A percentile compares a stretch with the other conserved stretches of the same genome.
phyloP scores from a whole-genome alignment of 1,284 basidiomycete species.

The Fistulinella cinereoalba region DNA sequence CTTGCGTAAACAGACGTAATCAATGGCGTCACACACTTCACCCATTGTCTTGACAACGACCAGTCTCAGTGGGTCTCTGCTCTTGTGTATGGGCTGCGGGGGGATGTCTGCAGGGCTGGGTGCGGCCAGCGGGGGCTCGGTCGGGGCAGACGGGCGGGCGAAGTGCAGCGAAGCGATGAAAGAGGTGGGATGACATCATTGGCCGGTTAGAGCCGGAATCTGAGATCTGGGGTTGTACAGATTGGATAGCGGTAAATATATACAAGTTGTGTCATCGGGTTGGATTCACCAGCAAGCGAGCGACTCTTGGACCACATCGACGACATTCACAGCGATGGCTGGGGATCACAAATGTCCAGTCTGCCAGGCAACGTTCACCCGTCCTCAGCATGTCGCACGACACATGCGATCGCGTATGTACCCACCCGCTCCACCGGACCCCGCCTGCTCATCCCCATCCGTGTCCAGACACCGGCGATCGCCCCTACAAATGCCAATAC shows the following conservation, averaged over 20 bases:
- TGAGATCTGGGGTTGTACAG: constrained; percentile 34
- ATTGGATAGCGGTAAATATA: constrained; percentile 36
- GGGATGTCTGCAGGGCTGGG: no score
- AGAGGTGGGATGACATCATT: constrained; percentile 33
- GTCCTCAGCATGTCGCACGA: constrained; percentile 86
- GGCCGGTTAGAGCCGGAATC: constrained; percentile 27
- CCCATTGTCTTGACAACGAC: constrained; percentile 34
- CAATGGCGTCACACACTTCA: constrained; percentile 27
- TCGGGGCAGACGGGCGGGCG: no score
- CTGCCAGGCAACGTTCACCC: constrained; percentile 83
- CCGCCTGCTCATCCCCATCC: not conserved
- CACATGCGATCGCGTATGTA: constrained; percentile 86
- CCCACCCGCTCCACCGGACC: constrained; percentile 12
- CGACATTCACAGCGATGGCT: constrained; percentile 43
- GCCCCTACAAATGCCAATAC: constrained; percentile 86
- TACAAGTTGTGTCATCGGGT: constrained; percentile 38
- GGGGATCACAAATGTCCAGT: constrained; percentile 77
- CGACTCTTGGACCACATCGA: constrained; percentile 8
- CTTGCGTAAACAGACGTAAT: constrained; percentile 35
- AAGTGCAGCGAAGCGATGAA: constrained; percentile 1
- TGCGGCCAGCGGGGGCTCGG: no score
- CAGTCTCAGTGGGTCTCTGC: no score
- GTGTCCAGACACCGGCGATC: constrained; percentile 81
- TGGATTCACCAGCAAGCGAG: constrained; percentile 15
- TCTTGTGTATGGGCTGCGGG: no score